Conservation (phyloP, 805 yeast species). For the Tetrapisispora pingtungensis region DNA sequence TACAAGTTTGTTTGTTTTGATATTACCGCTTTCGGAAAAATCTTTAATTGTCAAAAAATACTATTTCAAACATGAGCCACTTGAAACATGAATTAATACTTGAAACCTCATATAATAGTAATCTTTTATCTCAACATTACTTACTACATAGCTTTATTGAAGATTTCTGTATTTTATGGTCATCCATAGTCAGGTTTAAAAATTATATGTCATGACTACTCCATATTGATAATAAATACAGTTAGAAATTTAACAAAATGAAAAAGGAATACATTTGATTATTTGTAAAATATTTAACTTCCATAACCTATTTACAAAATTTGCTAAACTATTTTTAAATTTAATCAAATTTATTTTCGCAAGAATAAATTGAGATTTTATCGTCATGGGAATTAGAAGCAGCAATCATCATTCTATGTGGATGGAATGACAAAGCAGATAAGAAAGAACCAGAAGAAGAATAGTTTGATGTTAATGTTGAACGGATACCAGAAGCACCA, state of each 20-base stretch:
- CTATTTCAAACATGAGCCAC: not conserved
- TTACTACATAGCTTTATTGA: too few species aligned
- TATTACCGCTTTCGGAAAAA: conserved; percentile 1
- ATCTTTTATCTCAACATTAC: too few species aligned
- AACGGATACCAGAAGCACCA: conserved; percentile 27
- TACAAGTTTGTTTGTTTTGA: conserved; percentile 1
- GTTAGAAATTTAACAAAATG: too few species aligned
- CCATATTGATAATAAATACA: too few species aligned
- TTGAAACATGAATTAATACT: too few species aligned
- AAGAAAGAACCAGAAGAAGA: conserved; percentile 38
- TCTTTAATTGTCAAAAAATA: not conserved
- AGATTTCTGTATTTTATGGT: too few species aligned
- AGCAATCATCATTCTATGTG: conserved; percentile 90
- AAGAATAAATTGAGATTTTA: conserved; percentile 51
- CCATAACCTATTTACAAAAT: not conserved
- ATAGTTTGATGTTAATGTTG: conserved; percentile 14
- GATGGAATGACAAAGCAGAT: conserved; percentile 69
- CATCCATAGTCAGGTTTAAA: too few species aligned
- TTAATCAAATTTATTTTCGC: conserved; percentile 17
- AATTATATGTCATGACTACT: too few species aligned
- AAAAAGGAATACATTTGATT: too few species aligned
- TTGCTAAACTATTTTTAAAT: too few species aligned
- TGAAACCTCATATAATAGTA: too few species aligned
- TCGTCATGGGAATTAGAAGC: conserved; percentile 74
- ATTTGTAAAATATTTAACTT: not conserved